Evolutionary conservation across 2,329 filamentous ascomycete species (phyloP).

Genomic region (Tympanopsis confertula): DNA sequence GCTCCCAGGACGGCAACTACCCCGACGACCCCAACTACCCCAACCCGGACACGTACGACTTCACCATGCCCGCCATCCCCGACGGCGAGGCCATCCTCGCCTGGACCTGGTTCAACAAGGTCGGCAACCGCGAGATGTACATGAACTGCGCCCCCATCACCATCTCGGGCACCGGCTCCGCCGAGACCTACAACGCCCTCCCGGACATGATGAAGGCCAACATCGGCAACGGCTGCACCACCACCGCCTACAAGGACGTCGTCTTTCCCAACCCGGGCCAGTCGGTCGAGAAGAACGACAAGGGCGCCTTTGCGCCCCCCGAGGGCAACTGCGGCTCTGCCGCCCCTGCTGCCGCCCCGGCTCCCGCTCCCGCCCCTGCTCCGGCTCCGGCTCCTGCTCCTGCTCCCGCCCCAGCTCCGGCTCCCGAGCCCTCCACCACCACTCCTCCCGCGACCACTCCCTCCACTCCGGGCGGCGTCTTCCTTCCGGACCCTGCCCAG

Average conservation of each 20-base stretch:
- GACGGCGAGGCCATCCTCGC: conserved; percentile 70
- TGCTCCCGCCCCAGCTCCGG: conserved; percentile 9
- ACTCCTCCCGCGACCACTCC: conserved; percentile 6
- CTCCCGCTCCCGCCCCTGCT: conserved; percentile 9
- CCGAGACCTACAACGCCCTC: conserved; percentile 46
- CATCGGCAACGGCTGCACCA: conserved; percentile 43
- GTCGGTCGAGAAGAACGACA: conserved; percentile 36
- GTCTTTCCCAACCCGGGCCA: conserved; percentile 59
- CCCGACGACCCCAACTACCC: conserved; percentile 25
- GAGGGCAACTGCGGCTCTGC: conserved; percentile 8
- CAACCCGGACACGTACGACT: conserved; percentile 51
- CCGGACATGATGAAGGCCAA: conserved; percentile 71
- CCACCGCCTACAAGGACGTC: conserved; percentile 40
- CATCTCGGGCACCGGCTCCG: conserved; percentile 41
- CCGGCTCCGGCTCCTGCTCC: conserved; percentile 6
- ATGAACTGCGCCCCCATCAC: conserved; percentile 83
- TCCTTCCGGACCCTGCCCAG: conserved; percentile 3
- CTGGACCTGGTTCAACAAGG: conserved; percentile 90
- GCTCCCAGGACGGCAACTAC: conserved; percentile 43
- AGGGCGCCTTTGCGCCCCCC: conserved; percentile 13
- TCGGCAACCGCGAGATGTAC: conserved; percentile 93
- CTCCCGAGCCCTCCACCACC: conserved; percentile 9
- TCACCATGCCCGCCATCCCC: conserved; percentile 63
- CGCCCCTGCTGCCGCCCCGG: conserved; percentile 15
- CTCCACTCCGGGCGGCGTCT: conserved; percentile 8